Evolutionary conservation across 2,329 filamentous ascomycete genomes (phyloP), one percentile per base, ranked within the genome.

Genomic region (Paraconiothyrium brasiliense): DNA sequence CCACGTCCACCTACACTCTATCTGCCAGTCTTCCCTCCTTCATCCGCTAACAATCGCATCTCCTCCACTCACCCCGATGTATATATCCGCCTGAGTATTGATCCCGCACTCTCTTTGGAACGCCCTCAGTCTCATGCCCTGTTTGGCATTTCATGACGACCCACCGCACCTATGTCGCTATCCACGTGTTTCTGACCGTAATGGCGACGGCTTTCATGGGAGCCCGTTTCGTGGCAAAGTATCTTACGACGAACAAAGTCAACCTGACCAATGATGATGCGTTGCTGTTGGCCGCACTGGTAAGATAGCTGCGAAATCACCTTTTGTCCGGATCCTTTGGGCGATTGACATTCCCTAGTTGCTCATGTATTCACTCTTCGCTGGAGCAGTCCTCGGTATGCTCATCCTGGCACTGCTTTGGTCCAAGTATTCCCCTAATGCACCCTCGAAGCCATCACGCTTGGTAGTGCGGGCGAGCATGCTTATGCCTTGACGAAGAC

Each of bases 251-350:
- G 1, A 68, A 59, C 54, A 50, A 58, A 10, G 43, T 67, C 8
- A 37, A 54, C 39, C 69, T 66, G 62, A 62, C 67, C 6, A 57
- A 61, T 9, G 69, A 75, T 50, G 71, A 75, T 50, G 67, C 61
- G 24, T 60, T 74, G 13, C 56, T 75, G 14, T 30, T 67, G 13
- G 56, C 66, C 34, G 64, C 72, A 32, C 51, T 73, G 51, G 72
- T 71, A 57, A 47, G 4, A 30, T 6, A 30, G 27, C 27, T 4
- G 4, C 4, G 27, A 30, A 30, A 30, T 4, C 4, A 30, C 4
- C 27, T 30, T 30, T 30, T 30, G 27, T 30, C 27, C 27, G 27
- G 6, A 30, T 20, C 20, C 27, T 30, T 30, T 6, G 27, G 35
- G 43, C 24, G 22, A 47, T 57, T 65, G 20, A 61, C 24, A 11